Percentiles rank a stretch among this genome's conserved stretches.
phyloP scores from a whole-genome alignment of 768 basidiomycete species.

The Termitomyces titanicus region DNA sequence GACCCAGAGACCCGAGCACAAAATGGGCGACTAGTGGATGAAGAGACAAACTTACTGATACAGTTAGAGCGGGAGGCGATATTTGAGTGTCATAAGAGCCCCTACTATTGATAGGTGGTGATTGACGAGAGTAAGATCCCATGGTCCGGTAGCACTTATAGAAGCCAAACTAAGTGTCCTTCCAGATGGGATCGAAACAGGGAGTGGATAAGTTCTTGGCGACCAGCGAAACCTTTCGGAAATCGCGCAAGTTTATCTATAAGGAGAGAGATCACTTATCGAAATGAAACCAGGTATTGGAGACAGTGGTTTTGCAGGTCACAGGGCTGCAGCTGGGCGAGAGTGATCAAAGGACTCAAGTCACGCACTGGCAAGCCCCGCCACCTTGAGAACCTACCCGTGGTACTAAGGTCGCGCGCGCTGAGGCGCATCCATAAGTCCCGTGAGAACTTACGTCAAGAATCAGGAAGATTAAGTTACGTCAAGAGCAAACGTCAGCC shows the following conservation, averaged over 20 bases:
- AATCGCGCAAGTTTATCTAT: neutral
- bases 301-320: neutral
- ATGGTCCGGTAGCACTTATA: neutral
- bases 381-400: neutral
- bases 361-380: neutral
- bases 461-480: too few relatives aligned
- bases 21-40: too few relatives aligned
- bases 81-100: neutral
- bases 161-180: neutral
- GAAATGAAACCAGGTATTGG: neutral
- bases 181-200: neutral
- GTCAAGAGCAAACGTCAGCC: too few relatives aligned
- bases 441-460: too few relatives aligned
- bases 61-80: neutral
- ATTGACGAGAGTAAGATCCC: neutral
- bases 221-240: too few relatives aligned
- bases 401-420: too few relatives aligned
- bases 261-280: neutral
- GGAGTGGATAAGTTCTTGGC: neutral
- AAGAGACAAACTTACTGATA: neutral
- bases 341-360: neutral
- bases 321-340: neutral
- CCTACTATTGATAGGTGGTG: neutral
- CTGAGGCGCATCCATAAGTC: too few relatives aligned
- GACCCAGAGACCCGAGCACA: neutral